Evolutionary conservation across 805 yeast genomes (phyloP), one percentile per base, ranked within the genome.

Genomic region (Pichia occidentalis): DNA sequence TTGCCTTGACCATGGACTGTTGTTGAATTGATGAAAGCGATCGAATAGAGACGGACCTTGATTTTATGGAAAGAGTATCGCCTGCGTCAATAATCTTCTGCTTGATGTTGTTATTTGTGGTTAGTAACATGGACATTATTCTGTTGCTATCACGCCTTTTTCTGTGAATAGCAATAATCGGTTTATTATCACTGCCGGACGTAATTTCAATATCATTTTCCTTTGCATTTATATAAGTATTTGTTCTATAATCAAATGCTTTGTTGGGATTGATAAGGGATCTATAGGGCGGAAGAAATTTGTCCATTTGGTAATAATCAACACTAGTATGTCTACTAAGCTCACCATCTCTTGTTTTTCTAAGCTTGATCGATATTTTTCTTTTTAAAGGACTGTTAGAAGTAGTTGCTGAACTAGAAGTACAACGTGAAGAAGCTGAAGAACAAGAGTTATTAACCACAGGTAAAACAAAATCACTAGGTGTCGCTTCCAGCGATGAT

Each of bases 271-370:
- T 65, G 20, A 74, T 53, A 20, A 74, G 59, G 4, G 77, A 72
- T 29, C 78, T 60, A 51, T 74, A 74, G 2, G 78, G 71, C 7
- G 77, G 77, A 19, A 72, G 56, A 49, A 65, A 62, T 16, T 48
- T 34, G 24, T 48, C 45, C 32, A 51, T 38, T 31, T 51, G 53
- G 26, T 53, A 50, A 5, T 42, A 32, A 12, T 47, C 50, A 20
- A 32, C 34, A 20, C 39, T 39, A 13, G 39, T 16, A 7, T 23
- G 31, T 13, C 36, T 39, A 23, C 32, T 39, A 11, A 39, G 19
- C 14, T 35, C 43, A 14, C 43, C 43, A 32, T 28, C 28, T 7
- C 25, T 38, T 14, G 24, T 34, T 14, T 24, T 29, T n/a, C 24
- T 38, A 3, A 38, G 7, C 30, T 34, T 38, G 10, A 38, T 29